A percentile compares a stretch with the other conserved stretches of the same genome.
Evolutionary conservation across 2,329 filamentous ascomycete species (phyloP).

Genomic region (Ascochyta viciae-villosae): DNA sequence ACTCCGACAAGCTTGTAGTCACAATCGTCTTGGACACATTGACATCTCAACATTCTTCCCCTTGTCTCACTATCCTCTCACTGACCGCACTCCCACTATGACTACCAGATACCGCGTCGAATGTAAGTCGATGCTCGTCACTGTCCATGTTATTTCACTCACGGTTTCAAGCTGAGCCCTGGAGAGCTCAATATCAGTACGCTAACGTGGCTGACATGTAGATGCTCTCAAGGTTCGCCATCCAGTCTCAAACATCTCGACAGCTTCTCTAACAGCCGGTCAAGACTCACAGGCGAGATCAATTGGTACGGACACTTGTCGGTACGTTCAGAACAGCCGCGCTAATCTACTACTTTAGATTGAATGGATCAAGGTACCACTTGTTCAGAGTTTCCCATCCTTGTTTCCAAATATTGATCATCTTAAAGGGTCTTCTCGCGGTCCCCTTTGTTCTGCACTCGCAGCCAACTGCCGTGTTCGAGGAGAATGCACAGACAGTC

Average conservation of each 20-base stretch:
- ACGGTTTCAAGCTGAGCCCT: constrained; percentile 8
- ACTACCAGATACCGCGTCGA: constrained; percentile 53
- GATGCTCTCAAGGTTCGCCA: constrained; percentile 67
- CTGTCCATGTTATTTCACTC: constrained; percentile 6
- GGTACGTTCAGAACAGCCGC: not conserved
- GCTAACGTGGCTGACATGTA: constrained; percentile 43
- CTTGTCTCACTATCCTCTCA: constrained; percentile 5
- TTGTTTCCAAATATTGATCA: not conserved
- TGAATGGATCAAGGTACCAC: constrained; percentile 86
- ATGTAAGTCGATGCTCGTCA: constrained; percentile 35
- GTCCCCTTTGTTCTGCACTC: constrained; percentile 97
- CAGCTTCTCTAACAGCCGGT: constrained; percentile 18
- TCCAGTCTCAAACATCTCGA: constrained; percentile 12
- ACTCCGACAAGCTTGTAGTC: constrained; percentile 35
- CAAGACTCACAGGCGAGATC: constrained; percentile 88
- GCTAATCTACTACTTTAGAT: constrained; percentile 52
- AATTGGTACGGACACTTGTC: constrained; percentile 72
- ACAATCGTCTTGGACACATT: constrained; percentile 22
- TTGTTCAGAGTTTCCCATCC: not conserved
- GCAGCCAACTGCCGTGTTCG: constrained; percentile 87
- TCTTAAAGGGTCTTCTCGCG: constrained; percentile 68
- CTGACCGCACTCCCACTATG: constrained; percentile 35
- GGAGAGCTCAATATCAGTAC: not conserved
- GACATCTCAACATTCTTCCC: constrained; percentile 22
- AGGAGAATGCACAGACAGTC: constrained; percentile 69